These are phyloP conservation scores for Mortierella sp. DNA, from an alignment of 371 early-diverging fungal species.

Conservation along the genomic window DNA sequence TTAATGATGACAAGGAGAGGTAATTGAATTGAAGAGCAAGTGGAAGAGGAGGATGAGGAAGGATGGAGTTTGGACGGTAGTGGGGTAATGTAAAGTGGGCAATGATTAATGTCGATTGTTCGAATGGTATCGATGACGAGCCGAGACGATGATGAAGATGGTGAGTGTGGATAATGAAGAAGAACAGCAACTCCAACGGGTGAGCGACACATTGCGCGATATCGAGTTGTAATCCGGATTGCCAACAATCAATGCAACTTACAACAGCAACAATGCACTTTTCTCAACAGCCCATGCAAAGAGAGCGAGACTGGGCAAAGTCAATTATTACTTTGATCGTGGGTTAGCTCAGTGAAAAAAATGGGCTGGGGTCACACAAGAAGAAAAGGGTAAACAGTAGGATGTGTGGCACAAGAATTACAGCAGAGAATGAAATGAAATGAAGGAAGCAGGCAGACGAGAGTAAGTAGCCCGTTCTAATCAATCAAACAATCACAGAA, in stretches of 20 bases:
- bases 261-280: not conserved
- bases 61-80: not conserved
- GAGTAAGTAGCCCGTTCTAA: not conserved
- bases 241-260: not conserved
- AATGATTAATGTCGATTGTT: not conserved
- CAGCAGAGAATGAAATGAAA: not conserved
- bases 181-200: not conserved
- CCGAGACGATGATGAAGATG: not conserved
- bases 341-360: not conserved
- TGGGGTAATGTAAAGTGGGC: not conserved
- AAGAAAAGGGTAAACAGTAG: not conserved
- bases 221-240: not conserved
- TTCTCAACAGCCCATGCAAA: not conserved
- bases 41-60: not conserved
- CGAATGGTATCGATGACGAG: not conserved
- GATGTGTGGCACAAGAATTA: not conserved
- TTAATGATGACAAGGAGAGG: not conserved
- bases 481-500: not conserved
- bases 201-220: slow-evolving; percentile 1
- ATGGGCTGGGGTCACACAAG: slow-evolving; percentile 1
- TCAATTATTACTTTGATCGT: not conserved
- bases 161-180: not conserved
- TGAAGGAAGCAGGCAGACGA: not conserved
- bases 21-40: not conserved
- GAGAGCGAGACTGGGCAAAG: not conserved